These are phyloP conservation scores for Steccherinum ochraceum DNA, from an alignment of 768 basidiomycete genomes.

Conservation along the genomic window DNA sequence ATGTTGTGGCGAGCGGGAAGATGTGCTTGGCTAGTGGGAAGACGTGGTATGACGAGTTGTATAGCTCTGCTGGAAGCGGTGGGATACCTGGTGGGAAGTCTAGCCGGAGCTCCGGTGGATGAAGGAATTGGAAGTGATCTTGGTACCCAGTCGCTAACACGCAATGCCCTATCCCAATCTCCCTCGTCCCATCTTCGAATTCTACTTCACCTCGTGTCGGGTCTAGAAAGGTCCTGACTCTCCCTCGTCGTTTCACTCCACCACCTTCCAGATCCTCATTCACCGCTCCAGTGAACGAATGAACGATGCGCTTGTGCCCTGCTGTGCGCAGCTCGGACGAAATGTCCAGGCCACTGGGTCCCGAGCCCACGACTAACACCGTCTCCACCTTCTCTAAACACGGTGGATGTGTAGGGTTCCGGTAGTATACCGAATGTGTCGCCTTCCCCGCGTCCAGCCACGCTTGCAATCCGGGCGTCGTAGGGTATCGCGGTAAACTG, in stretches of 20 bases:
- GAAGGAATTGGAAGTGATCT: constrained; percentile 57
- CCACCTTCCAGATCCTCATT: constrained; percentile 16
- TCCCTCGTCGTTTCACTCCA: constrained; percentile 27
- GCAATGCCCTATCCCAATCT: constrained; percentile 51
- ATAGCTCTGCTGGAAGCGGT: constrained; percentile 42
- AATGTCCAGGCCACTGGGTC: constrained; percentile 67
- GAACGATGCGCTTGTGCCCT: constrained; percentile 40
- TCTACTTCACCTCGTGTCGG: constrained; percentile 37
- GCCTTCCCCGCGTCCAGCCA: constrained; percentile 54
- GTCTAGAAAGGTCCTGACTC: constrained; percentile 33
- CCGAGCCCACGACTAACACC: constrained; percentile 42
- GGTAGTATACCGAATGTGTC: constrained; percentile 64
- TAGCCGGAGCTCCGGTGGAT: constrained; percentile 18
- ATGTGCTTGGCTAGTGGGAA: constrained; percentile 69
- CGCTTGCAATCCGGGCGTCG: constrained; percentile 46
- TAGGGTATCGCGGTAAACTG: constrained; percentile 54
- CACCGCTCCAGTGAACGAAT: constrained; percentile 40
- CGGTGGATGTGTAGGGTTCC: constrained; percentile 37
- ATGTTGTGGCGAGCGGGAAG: constrained; percentile 48
- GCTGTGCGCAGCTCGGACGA: constrained; percentile 45
- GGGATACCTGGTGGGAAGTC: constrained; percentile 38
- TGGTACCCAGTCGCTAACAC: constrained; percentile 78
- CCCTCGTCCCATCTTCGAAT: constrained; percentile 54
- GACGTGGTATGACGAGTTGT: constrained; percentile 60
- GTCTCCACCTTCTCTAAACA: constrained; percentile 14